Evolutionary conservation across 2,329 filamentous ascomycete genomes (phyloP).

Genomic region (Chaetothyriales sp.): DNA sequence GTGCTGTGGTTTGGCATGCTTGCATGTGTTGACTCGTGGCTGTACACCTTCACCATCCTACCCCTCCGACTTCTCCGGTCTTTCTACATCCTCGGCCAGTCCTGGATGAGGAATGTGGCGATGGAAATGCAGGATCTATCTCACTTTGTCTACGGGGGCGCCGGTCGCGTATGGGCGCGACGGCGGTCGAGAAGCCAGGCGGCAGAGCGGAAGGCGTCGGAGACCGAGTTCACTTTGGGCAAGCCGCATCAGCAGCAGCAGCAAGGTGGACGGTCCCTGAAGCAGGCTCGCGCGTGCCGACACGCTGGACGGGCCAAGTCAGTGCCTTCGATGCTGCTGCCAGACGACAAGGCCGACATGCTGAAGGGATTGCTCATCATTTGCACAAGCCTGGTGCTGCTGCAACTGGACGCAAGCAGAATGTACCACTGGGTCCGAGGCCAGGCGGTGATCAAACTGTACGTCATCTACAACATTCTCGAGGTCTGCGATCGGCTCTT

Average conservation of each 20-base stretch:
- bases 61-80: conserved; percentile 80
- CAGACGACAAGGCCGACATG: conserved; percentile 89
- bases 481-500: conserved; percentile 81
- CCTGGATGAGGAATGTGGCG: conserved; percentile 60
- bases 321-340: conserved; percentile 67
- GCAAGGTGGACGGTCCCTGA: conserved; percentile 2
- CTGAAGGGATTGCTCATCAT: conserved; percentile 82
- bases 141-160: conserved; percentile 64
- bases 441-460: conserved; percentile 93
- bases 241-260: too few species aligned
- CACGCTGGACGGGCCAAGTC: conserved; percentile 65
- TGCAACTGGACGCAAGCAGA: conserved; percentile 84
- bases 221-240: conserved; percentile 1
- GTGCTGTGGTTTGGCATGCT: conserved; percentile 77
- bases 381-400: conserved; percentile 68
- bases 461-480: conserved; percentile 96
- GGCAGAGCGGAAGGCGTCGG: conserved; percentile 33
- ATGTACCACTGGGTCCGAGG: conserved; percentile 98
- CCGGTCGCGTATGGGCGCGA: conserved; percentile 62
- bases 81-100: conserved; percentile 58
- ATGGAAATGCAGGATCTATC: conserved; percentile 61
- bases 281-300: conserved; percentile 20
- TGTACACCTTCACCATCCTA: conserved; percentile 91
- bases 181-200: conserved; percentile 18
- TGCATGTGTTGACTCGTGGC: conserved; percentile 88